These are phyloP conservation scores for Fusarium floridanum DNA, from an alignment of 2,329 filamentous ascomycete species.

Conservation along the genomic window DNA sequence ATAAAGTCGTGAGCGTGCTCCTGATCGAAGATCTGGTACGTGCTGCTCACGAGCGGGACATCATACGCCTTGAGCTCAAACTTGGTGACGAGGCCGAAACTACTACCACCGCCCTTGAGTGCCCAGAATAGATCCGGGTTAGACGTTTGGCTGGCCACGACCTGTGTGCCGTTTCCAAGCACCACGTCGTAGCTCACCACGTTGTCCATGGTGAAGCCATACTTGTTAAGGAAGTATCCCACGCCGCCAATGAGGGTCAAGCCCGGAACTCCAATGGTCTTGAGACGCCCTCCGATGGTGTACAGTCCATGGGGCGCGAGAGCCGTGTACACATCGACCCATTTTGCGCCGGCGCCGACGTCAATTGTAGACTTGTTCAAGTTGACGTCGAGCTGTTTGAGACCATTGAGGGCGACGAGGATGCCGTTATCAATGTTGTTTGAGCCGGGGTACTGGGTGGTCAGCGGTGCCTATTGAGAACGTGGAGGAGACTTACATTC, in stretches of 20 bases:
- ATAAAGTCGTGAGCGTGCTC: slow-evolving; percentile 42
- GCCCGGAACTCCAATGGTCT: slow-evolving; percentile 47
- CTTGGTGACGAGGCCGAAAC: slow-evolving; percentile 52
- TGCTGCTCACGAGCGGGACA: slow-evolving; percentile 48
- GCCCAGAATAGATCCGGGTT: slow-evolving; percentile 53
- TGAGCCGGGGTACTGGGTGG: slow-evolving; percentile 6
- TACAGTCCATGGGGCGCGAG: slow-evolving; percentile 41
- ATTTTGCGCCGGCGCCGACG: slow-evolving; percentile 26
- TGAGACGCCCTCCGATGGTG: slow-evolving; percentile 47
- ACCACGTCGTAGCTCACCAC: slow-evolving; percentile 56
- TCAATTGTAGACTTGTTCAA: slow-evolving; percentile 18
- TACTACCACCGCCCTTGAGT: slow-evolving; percentile 51
- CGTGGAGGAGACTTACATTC: not conserved
- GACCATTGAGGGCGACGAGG: slow-evolving; percentile 9
- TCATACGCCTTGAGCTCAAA: slow-evolving; percentile 46
- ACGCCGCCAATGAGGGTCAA: slow-evolving; percentile 48
- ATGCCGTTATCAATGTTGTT: slow-evolving; percentile 33
- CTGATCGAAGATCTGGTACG: slow-evolving; percentile 50
- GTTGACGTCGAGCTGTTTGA: slow-evolving; percentile 10
- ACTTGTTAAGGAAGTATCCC: slow-evolving; percentile 45
- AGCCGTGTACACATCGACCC: slow-evolving; percentile 46
- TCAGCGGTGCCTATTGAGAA: not conserved
- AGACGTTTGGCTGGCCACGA: slow-evolving; percentile 52
- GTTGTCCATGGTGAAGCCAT: slow-evolving; percentile 44
- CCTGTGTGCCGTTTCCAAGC: slow-evolving; percentile 55